Percentiles rank a stretch among this genome's conserved stretches.
These are phyloP conservation scores for Eimeria falciformis DNA, from an alignment of 169 alveolate species.

Conservation along the genomic window DNA sequence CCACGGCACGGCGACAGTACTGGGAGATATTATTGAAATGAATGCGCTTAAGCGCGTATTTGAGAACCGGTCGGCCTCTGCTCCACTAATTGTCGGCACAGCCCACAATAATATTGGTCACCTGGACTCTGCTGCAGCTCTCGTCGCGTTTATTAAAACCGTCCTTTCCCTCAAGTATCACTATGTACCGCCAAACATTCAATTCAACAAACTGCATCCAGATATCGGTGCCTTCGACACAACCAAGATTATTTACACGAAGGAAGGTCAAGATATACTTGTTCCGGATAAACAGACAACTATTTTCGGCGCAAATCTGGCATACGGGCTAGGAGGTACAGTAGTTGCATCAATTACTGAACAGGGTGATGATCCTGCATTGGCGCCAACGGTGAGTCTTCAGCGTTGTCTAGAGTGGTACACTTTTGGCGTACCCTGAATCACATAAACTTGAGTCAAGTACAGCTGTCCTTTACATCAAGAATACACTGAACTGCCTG, in stretches of 20 bases:
- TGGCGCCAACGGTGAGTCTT: slow-evolving; percentile 26
- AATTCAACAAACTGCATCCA: slow-evolving; percentile 83
- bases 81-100: slow-evolving; percentile 79
- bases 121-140: slow-evolving; percentile 86
- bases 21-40: slow-evolving; percentile 87
- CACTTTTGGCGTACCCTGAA: too few relatives aligned
- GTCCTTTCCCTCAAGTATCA: slow-evolving; percentile 79
- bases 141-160: slow-evolving; percentile 81
- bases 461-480: too few relatives aligned
- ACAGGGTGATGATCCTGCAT: slow-evolving; percentile 68
- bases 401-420: too few relatives aligned
- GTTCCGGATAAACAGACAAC: background rate
- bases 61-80: slow-evolving; percentile 31
- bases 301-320: slow-evolving; percentile 72
- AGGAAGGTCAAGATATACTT: slow-evolving; percentile 48
- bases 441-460: too few relatives aligned
- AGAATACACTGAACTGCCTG: too few relatives aligned
- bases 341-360: slow-evolving; percentile 73
- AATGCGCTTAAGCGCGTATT: slow-evolving; percentile 79
- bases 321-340: slow-evolving; percentile 75
- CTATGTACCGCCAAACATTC: slow-evolving; percentile 84
- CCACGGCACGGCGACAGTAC: slow-evolving; percentile 88
- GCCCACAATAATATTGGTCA: slow-evolving; percentile 84
- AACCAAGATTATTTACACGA: slow-evolving; percentile 42
- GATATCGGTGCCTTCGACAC: slow-evolving; percentile 77